Evolutionary conservation across 768 basidiomycete species (phyloP), one percentile per base, ranked within the genome.

Genomic region (Leccinum disarticulatum): DNA sequence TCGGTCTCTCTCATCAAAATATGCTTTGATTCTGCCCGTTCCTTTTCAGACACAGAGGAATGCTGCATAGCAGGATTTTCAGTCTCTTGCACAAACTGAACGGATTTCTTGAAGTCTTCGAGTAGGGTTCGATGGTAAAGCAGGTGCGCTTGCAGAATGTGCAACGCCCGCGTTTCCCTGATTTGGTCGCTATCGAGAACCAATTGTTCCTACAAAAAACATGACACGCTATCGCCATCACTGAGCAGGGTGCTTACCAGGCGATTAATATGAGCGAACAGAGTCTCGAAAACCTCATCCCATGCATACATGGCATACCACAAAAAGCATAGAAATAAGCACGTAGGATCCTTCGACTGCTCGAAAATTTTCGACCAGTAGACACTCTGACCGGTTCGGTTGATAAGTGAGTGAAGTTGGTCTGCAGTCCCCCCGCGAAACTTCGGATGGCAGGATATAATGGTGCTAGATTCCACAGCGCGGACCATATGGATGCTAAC

Each of bases 231-330:
- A 15, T 41, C 9, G 3, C 6, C 3, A 6, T 35, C 17, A 8
- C 28, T 10, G 28, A 50, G 8, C 11, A n/a, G 3, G 7, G 5
- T 28, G 17, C 81, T 49, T 66, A 84, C 83, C 77, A 87, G 66
- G 31, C 61, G 70, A 59, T 78, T 80, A 25, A 86, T 79, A 60
- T 87, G 81, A 9, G 67, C 59, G 62, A 82, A 83, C 31, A 87
- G 66, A 6, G 69, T 64, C 66, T 85, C 84, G 31, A 85, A 74
- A 3, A 82, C 73, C 65, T 87, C 84, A 56, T 87, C 85, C 83
- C 85, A 87, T 2, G 83, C 76, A 63, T 87, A 86, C 22, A 85
- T 69, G 1, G 82, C 79, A 63, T 85, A 84, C 85, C 85, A 87
- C 50, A 87, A 68, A 28, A 80, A 73, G 46, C 80, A 76, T 6